A percentile compares a stretch with the other conserved stretches of the same genome.
Conservation (phyloP, 495 filamentous ascomycete genomes). For the Aspergillus bridgeri region DNA sequence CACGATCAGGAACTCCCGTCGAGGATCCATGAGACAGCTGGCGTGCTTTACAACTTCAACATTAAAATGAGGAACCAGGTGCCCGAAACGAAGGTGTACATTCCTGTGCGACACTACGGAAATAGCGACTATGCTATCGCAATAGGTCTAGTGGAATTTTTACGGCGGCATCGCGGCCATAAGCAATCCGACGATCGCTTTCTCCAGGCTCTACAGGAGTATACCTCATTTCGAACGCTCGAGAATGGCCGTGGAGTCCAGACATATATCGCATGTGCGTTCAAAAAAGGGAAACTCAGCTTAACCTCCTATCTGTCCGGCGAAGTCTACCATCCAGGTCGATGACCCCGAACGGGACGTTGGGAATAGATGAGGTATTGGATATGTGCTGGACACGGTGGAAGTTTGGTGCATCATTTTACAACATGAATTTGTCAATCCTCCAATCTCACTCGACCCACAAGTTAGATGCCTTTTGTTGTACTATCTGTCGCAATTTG, state of each 20-base stretch:
- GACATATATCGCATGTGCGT: not conserved
- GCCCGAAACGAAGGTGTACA: not conserved
- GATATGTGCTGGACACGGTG: not conserved
- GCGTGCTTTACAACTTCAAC: not conserved
- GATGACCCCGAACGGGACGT: not conserved
- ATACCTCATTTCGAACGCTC: not conserved
- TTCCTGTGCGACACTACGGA: not conserved
- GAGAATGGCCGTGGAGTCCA: not conserved
- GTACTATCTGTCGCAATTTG: no score
- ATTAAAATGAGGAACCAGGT: not conserved
- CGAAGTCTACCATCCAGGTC: not conserved
- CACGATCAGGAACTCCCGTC: not conserved
- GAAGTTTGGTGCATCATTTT: no score
- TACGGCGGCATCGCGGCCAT: not conserved
- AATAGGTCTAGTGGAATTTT: not conserved
- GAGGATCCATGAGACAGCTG: not conserved
- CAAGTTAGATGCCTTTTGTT: no score
- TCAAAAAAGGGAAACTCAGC: not conserved
- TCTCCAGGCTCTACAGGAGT: not conserved
- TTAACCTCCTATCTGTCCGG: conserved; percentile 1
- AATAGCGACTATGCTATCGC: not conserved
- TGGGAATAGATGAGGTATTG: not conserved
- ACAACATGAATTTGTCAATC: no score
- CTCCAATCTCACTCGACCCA: no score
- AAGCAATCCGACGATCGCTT: not conserved